Conservation (phyloP, 2,329 filamentous ascomycete genomes). For the Lomentospora prolificans region DNA sequence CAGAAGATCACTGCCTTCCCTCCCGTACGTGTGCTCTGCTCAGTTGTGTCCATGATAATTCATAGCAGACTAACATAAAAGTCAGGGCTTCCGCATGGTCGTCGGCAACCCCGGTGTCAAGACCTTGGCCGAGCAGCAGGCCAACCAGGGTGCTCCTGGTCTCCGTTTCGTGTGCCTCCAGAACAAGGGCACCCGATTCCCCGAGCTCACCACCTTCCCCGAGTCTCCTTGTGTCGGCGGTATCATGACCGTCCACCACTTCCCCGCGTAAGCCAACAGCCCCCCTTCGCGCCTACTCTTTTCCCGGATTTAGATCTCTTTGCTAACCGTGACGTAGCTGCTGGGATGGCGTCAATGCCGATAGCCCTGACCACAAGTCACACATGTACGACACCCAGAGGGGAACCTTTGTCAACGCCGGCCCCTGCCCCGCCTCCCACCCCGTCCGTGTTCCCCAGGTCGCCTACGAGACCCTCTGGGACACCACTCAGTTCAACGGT, state of each 20-base stretch:
- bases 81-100: conserved; percentile 39
- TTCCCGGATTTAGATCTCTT: conserved; percentile 22
- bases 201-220: conserved; percentile 40
- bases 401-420: conserved; percentile 18
- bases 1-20: conserved; percentile 34
- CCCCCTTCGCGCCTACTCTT: conserved; percentile 15
- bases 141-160: conserved; percentile 25
- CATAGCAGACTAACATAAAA: not conserved
- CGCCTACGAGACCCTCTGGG: conserved; percentile 31
- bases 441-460: conserved; percentile 30
- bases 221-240: conserved; percentile 35
- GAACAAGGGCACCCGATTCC: conserved; percentile 25
- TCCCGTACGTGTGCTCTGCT: conserved; percentile 35
- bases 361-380: conserved; percentile 42
- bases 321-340: conserved; percentile 30
- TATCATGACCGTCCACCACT: conserved; percentile 43
- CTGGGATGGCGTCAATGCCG: conserved; percentile 50
- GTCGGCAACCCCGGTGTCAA: conserved; percentile 28
- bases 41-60: too few relatives aligned
- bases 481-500: conserved; percentile 26
- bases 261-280: conserved; percentile 24
- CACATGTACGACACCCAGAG: conserved; percentile 32
- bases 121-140: conserved; percentile 23
- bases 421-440: conserved; percentile 24
- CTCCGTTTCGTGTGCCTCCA: conserved; percentile 29